phyloP scores from a whole-genome alignment of 106 monocot genomes.

The Dioscorea alata region DNA sequence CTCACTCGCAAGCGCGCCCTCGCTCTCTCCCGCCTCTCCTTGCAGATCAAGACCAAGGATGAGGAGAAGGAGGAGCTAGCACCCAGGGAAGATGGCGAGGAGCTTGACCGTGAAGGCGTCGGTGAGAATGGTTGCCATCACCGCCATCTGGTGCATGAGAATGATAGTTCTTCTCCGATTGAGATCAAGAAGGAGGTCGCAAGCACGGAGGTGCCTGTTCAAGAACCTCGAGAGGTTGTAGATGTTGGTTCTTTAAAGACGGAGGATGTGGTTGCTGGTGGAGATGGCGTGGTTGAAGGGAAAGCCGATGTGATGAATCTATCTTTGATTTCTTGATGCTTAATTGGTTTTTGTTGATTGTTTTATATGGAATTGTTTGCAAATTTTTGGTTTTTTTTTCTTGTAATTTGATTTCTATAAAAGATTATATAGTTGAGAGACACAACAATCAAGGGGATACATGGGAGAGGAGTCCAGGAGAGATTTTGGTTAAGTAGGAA shows the following conservation, averaged over 20 bases:
- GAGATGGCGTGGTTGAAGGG: not conserved
- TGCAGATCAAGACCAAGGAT: not conserved
- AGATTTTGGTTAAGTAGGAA: too few relatives aligned
- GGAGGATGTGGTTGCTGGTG: not conserved
- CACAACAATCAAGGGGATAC: too few relatives aligned
- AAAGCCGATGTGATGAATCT: not conserved
- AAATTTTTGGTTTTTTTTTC: too few relatives aligned
- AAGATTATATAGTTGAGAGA: too few relatives aligned
- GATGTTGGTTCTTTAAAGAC: not conserved
- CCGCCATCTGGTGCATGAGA: not conserved
- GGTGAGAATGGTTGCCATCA: not conserved
- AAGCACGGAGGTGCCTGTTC: not conserved
- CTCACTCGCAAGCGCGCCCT: conserved; percentile 28
- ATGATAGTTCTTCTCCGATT: not conserved
- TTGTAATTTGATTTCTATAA: too few relatives aligned
- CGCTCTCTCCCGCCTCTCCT: conserved; percentile 28
- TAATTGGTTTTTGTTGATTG: not conserved
- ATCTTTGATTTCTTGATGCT: not conserved
- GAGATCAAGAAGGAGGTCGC: not conserved
- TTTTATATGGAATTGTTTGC: not conserved
- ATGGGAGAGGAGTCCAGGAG: too few relatives aligned
- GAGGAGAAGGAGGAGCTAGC: not conserved
- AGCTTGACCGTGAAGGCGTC: not conserved
- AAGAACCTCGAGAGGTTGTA: not conserved
- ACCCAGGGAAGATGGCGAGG: not conserved